Conservation (phyloP, 495 filamentous ascomycete genomes). For the Penicillium atrosanguineum region DNA sequence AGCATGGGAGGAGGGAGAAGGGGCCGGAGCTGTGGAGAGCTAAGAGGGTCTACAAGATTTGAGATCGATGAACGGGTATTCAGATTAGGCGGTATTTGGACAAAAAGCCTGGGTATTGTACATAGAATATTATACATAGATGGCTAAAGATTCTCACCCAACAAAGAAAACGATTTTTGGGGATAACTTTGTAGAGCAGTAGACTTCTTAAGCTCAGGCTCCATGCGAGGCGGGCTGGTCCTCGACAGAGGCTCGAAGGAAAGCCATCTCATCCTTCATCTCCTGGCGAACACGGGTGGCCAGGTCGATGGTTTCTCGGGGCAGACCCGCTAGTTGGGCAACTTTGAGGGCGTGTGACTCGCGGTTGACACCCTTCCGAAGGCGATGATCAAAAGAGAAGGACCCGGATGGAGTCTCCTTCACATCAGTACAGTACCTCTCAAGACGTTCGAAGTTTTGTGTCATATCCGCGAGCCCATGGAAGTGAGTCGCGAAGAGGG, state of each 20-base stretch:
- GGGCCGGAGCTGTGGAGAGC: slow-evolving; percentile 26
- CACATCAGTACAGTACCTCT: slow-evolving; percentile 87
- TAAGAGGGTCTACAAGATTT: slow-evolving; percentile 13
- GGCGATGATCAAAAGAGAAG: slow-evolving; percentile 83
- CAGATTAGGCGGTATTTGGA: not conserved
- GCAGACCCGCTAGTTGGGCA: slow-evolving; percentile 77
- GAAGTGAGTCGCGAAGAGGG: slow-evolving; percentile 94
- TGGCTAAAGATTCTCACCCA: not conserved
- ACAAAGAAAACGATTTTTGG: not conserved
- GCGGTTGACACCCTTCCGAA: slow-evolving; percentile 79
- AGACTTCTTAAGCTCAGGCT: not conserved
- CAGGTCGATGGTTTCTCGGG: slow-evolving; percentile 55
- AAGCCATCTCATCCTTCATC: slow-evolving; percentile 9
- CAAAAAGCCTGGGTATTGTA: slow-evolving; percentile 7
- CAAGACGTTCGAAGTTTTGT: slow-evolving; percentile 58
- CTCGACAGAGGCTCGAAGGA: not conserved
- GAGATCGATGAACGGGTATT: not conserved
- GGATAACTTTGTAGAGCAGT: not conserved
- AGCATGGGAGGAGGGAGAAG: slow-evolving; percentile 34
- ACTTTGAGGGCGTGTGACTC: slow-evolving; percentile 91
- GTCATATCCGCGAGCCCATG: slow-evolving; percentile 81
- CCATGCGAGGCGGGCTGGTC: not conserved
- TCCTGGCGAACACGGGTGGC: slow-evolving; percentile 39
- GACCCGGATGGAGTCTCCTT: slow-evolving; percentile 59
- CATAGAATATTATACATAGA: slow-evolving; percentile 4